phyloP scores from a whole-genome alignment of 75 land plant genomes.

The Pinus taeda region DNA sequence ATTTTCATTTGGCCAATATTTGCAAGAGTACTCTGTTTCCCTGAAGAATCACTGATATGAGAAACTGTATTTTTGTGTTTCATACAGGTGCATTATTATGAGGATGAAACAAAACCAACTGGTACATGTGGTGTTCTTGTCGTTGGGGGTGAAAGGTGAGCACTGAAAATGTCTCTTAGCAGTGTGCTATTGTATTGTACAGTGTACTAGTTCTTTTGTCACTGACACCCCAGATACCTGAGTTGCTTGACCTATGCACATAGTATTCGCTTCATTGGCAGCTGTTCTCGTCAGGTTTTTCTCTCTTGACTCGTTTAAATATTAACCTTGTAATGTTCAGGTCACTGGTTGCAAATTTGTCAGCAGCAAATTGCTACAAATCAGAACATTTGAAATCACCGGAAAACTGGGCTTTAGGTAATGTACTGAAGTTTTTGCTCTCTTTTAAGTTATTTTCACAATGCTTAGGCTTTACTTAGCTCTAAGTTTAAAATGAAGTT shows the following conservation, averaged over 20 bases:
- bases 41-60: neutral
- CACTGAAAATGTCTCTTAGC: neutral
- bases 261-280: neutral
- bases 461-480: too few relatives aligned
- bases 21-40: neutral
- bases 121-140: conserved; percentile 99
- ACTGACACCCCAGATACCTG: neutral
- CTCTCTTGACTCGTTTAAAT: too few relatives aligned
- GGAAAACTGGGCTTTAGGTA: too few relatives aligned
- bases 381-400: too few relatives aligned
- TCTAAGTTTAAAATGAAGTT: too few relatives aligned
- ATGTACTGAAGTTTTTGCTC: too few relatives aligned
- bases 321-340: conserved; percentile 29
- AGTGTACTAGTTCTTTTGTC: neutral
- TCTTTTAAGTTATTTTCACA: too few relatives aligned
- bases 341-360: conserved; percentile 91
- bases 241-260: neutral
- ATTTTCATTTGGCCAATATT: neutral
- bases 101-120: conserved; percentile 77
- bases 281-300: neutral
- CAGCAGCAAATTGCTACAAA: conserved; percentile 77
- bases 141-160: conserved; percentile 90
- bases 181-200: neutral
- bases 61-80: neutral
- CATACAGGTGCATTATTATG: conserved; percentile 76